Evolutionary conservation across 257 asterid genomes (phyloP), one percentile per base, ranked within the genome.

Genomic region (Solanum paucissectum): DNA sequence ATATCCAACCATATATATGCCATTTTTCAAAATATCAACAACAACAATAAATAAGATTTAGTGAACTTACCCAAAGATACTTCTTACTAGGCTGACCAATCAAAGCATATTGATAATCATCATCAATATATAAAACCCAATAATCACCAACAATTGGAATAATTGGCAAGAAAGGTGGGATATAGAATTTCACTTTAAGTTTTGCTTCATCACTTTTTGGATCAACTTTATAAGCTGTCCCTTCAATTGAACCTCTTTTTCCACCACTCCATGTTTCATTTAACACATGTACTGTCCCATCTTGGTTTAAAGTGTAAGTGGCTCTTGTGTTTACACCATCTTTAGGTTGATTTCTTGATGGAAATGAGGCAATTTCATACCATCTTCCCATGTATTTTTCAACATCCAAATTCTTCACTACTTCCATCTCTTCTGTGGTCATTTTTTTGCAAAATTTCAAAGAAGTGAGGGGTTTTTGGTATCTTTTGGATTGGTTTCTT

Each of bases 281-380:
- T 83, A 97, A 58, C 38, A 97, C 99, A 46, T 91, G 88, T 0
- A 97, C 93, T 3, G 96, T 94, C 3, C 95, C 98, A 71, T 97
- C 98, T 6, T 90, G 38, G 12, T 93, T 95, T 40, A 97, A 90
- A 27, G 89, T 91, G 87, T 97, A 95, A 1, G 97, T 97, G 0
- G 99, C 99, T 89, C 99, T 92, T 0, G 99, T 95, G 88, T 97
- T 94, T 3, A 6, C 90, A 5, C 98, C 96, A 38, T 76, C 86
- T 52, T 89, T 97, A 21, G 99, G 99, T 89, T 95, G 98, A 86
- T 91, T 91, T 7, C 87, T 33, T 1, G 97, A 93, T 11, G 98
- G 99, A 46, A 97, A 93, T 21, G 98, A 93, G 12, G 98, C 99
- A 6, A 97, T 92, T 85, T 97, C 99, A 42, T 95, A 95, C 99